phyloP scores from a whole-genome alignment of 2,329 filamentous ascomycete genomes.

The Talaromyces amestolkiae region DNA sequence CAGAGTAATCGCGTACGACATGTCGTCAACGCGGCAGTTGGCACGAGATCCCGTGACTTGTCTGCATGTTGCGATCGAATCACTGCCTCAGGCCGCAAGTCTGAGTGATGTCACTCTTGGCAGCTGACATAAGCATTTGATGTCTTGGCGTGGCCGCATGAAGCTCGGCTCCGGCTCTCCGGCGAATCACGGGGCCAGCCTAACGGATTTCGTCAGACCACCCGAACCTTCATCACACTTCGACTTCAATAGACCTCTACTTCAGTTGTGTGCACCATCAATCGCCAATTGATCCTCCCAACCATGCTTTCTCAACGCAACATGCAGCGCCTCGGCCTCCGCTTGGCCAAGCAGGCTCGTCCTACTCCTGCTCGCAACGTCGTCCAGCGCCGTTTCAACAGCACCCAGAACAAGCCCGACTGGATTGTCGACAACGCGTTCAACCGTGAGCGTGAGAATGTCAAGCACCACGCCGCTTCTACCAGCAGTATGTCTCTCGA shows the following conservation, averaged over 20 bases:
- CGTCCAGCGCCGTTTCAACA: conserved; percentile 70
- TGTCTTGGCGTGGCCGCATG: conserved; percentile 9
- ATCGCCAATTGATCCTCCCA: conserved; percentile 24
- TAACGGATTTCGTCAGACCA: conserved; percentile 30
- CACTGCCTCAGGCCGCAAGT: background rate
- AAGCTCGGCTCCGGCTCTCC: conserved; percentile 10
- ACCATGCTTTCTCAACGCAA: conserved; percentile 66
- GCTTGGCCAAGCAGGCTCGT: conserved; percentile 60
- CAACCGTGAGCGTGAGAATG: conserved; percentile 83
- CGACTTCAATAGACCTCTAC: conserved; percentile 17
- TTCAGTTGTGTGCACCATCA: background rate
- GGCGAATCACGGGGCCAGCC: conserved; percentile 32
- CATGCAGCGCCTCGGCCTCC: conserved; percentile 61
- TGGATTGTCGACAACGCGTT: conserved; percentile 81
- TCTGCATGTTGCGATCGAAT: background rate
- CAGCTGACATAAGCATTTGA: conserved; percentile 27
- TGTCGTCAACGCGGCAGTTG: conserved; percentile 4
- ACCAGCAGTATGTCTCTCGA: conserved; percentile 68
- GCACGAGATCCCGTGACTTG: conserved; percentile 8
- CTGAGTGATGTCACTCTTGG: conserved; percentile 24
- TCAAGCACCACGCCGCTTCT: conserved; percentile 83
- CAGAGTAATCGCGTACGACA: background rate
- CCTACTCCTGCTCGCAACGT: conserved; percentile 53
- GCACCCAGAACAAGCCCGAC: conserved; percentile 57
- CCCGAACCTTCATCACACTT: conserved; percentile 21